Percentiles rank a stretch among this genome's conserved stretches.
These are phyloP conservation scores for Backusella australiensis DNA, from an alignment of 192 early-diverging fungal species.

Conservation along the genomic window DNA sequence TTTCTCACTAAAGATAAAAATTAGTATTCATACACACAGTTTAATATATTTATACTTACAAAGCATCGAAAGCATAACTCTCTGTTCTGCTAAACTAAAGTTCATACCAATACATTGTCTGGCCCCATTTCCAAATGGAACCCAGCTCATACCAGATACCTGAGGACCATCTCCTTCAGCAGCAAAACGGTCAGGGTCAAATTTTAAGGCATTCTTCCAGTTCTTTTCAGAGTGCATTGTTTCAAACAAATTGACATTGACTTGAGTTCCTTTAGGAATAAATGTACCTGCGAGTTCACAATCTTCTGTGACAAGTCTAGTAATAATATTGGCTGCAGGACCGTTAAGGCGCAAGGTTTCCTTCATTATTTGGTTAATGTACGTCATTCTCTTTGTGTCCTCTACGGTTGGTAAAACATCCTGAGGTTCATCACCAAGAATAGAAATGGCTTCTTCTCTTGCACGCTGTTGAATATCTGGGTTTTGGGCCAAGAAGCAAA, in stretches of 20 bases:
- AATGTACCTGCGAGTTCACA: conserved; percentile 13
- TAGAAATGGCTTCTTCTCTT: conserved; percentile 45
- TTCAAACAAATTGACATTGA: conserved; percentile 7
- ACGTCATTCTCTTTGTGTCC: conserved; percentile 49
- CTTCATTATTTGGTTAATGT: conserved; percentile 50
- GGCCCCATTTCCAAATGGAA: conserved; percentile 60
- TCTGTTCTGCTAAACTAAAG: conserved; percentile 58
- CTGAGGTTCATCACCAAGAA: conserved; percentile 50
- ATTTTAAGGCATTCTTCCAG: conserved; percentile 44
- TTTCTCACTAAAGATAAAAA: conserved; percentile 15
- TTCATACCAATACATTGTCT: conserved; percentile 65
- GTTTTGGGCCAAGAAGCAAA: conserved; percentile 49
- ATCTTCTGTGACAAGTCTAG: conserved; percentile 22
- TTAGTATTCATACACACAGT: neutral
- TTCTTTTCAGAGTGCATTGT: conserved; percentile 9
- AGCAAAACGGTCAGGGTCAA: conserved; percentile 51
- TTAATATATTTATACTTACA: conserved; percentile 12
- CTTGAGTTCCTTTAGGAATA: conserved; percentile 26
- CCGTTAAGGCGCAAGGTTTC: conserved; percentile 24
- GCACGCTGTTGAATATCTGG: conserved; percentile 52
- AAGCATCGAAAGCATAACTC: conserved; percentile 50
- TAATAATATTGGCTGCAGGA: neutral
- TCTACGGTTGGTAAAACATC: conserved; percentile 50
- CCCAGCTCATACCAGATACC: conserved; percentile 23
- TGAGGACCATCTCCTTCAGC: neutral